Base-by-base conservation (phyloP, 192 early-diverging fungal species). In the Podochytrium sp. region DNA sequence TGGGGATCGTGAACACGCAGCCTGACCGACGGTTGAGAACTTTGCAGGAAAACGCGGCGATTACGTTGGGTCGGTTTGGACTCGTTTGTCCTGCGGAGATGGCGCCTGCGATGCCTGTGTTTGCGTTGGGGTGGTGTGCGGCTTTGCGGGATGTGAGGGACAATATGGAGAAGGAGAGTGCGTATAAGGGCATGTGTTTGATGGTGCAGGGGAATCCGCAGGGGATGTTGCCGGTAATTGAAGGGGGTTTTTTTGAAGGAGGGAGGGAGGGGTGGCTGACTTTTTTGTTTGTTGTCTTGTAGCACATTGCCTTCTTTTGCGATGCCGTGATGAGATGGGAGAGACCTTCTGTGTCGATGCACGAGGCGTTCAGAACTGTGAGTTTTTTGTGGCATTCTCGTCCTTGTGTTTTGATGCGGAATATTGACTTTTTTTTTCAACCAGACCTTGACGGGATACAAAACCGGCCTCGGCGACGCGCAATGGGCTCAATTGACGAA, bases 11-110 rank as follows among this genome's bases (percentile, higher is more conserved):
- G 52, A 90, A 87, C 58, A 88, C 79, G 79, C 79, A 84, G 29
- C 90, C 89, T n/a, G 86, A 90, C 30, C 78, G 89, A 30, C 92
- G 91, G n/a, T 63, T 64, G 4, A 39, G 72, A 58, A 65, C 85
- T 3, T 78, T 99, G 41, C 83, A 86, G 42, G 97, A 99, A 78
- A 99, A 99, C 78, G 92, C 95, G 1, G 96, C 95, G 35, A 98
- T 99, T 74, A 97, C 96, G 16, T 90, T 98, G 60, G 98, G 98
- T n/a, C 90, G 98, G 43, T 79, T 99, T 40, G 98, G 96, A n/a
- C 79, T 90, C 5, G 93, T 94, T 2, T 92, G 90, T 78, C 94
- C 96, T 16, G 76, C 83, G 32, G 61, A 90, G 29, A 92, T 98
- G 32, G 95, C 95, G 60, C 93, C 94, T 56, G 91, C 94, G 61